phyloP scores from a whole-genome alignment of 805 yeast genomes.

The Suhomyces faveliae region DNA sequence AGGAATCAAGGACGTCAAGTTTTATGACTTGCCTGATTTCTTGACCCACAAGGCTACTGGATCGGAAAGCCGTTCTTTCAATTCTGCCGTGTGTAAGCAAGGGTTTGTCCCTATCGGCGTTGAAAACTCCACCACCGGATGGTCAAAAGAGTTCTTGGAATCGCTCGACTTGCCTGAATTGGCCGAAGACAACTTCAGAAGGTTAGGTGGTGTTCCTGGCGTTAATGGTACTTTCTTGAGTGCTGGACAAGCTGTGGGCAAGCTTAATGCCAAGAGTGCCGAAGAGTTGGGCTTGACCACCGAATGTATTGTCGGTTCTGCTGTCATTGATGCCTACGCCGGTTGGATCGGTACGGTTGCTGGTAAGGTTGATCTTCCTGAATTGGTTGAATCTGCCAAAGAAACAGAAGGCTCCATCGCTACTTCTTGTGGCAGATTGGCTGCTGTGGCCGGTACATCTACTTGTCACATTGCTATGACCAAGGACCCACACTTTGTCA shows the following conservation, averaged over 20 bases:
- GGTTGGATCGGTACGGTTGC: conserved; percentile 99
- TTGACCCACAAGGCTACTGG: conserved; percentile 91
- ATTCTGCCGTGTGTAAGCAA: conserved; percentile 93
- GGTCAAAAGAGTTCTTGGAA: conserved; percentile 79
- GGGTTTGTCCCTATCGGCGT: conserved; percentile 93
- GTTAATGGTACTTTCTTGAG: conserved; percentile 69
- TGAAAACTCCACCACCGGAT: conserved; percentile 80
- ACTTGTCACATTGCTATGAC: conserved; percentile 94
- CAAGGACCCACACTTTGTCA: conserved; percentile 79
- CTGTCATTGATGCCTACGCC: conserved; percentile 96
- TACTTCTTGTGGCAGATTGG: conserved; percentile 77
- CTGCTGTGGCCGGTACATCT: conserved; percentile 98
- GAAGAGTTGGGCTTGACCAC: conserved; percentile 79
- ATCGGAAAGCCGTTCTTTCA: conserved; percentile 79
- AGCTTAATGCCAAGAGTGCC: conserved; percentile 65
- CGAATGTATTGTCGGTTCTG: conserved; percentile 83
- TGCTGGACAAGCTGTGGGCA: conserved; percentile 90
- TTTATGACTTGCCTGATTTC: conserved; percentile 90
- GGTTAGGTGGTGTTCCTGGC: conserved; percentile 81
- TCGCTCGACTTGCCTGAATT: conserved; percentile 74
- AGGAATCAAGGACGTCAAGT: conserved; percentile 59
- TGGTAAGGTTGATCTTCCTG: conserved; percentile 69
- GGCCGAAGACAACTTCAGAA: conserved; percentile 68
- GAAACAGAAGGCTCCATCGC: conserved; percentile 44
- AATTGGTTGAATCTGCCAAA: conserved; percentile 49